phyloP scores from a whole-genome alignment of 2,329 filamentous ascomycete genomes.

The Neofusicoccum sp. region DNA sequence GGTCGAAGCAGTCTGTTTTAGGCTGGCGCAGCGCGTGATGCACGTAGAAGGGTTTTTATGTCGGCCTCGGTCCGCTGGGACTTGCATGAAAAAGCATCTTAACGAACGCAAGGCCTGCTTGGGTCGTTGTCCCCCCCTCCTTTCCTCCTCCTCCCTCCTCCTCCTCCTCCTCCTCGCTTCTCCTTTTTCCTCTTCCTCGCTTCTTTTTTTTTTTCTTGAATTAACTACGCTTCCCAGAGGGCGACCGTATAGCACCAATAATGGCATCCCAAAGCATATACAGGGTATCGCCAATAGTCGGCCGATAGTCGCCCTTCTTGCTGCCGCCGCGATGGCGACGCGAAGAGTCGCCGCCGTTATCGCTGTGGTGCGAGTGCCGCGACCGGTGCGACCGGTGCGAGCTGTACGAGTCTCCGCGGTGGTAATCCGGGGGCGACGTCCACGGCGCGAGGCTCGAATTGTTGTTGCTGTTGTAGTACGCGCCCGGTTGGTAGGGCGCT shows the following conservation, averaged over 20 bases:
- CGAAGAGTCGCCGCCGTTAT: neutral
- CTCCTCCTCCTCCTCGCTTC: neutral
- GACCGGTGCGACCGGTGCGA: slow-evolving; percentile 20
- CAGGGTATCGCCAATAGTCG: slow-evolving; percentile 28
- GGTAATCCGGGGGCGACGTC: neutral
- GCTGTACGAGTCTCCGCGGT: neutral
- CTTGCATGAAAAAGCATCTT: neutral
- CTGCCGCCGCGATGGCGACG: slow-evolving; percentile 12
- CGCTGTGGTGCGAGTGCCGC: slow-evolving; percentile 15
- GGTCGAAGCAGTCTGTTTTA: neutral
- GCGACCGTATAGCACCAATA: slow-evolving; percentile 6
- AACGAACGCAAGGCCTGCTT: too few species aligned
- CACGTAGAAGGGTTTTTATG: neutral
- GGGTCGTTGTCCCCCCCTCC: neutral
- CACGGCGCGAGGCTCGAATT: neutral
- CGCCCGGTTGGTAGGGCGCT: neutral
- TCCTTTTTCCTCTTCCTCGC: neutral
- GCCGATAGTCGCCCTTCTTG: slow-evolving; percentile 21
- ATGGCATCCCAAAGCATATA: slow-evolving; percentile 16
- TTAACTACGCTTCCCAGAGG: slow-evolving; percentile 1
- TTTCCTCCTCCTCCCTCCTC: neutral
- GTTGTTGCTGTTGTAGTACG: neutral
- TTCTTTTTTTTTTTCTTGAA: too few species aligned
- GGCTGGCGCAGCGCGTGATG: neutral
- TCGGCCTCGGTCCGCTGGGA: neutral